These are phyloP conservation scores for Ichthyophonus hoferi DNA, from an alignment of 208 protist species.

Conservation along the genomic window DNA sequence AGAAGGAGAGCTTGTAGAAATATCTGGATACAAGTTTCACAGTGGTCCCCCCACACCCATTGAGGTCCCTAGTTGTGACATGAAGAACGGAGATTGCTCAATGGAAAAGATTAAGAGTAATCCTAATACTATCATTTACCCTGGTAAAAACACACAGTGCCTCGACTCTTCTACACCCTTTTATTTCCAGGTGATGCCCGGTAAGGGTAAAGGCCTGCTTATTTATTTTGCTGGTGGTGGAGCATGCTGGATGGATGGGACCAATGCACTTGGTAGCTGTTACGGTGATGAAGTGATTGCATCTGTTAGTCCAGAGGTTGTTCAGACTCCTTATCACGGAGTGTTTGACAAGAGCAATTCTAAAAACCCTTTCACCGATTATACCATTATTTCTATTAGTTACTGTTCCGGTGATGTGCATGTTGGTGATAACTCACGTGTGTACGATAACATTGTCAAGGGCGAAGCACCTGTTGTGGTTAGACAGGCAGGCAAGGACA, in stretches of 20 bases:
- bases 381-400: not conserved
- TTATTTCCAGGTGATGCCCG: not conserved
- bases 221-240: not conserved
- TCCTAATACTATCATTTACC: too few species aligned
- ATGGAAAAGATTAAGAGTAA: too few species aligned
- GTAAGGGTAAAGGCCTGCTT: not conserved
- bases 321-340: not conserved
- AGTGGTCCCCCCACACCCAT: too few species aligned
- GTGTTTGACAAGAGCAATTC: not conserved
- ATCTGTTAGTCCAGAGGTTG: not conserved
- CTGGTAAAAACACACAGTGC: not conserved
- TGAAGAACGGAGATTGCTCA: too few species aligned
- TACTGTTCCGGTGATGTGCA: not conserved
- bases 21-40: too few species aligned
- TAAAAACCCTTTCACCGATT: not conserved
- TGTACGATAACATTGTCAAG: not conserved
- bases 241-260: not conserved
- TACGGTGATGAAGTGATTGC: not conserved
- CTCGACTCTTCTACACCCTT: not conserved
- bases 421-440: not conserved
- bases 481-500: not conserved
- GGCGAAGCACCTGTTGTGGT: not conserved
- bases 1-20: too few species aligned
- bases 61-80: too few species aligned
- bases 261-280: not conserved